Percentiles rank a stretch among this genome's conserved stretches.
phyloP scores from a whole-genome alignment of 2,329 filamentous ascomycete genomes.

The Botrytis sinoallii region DNA sequence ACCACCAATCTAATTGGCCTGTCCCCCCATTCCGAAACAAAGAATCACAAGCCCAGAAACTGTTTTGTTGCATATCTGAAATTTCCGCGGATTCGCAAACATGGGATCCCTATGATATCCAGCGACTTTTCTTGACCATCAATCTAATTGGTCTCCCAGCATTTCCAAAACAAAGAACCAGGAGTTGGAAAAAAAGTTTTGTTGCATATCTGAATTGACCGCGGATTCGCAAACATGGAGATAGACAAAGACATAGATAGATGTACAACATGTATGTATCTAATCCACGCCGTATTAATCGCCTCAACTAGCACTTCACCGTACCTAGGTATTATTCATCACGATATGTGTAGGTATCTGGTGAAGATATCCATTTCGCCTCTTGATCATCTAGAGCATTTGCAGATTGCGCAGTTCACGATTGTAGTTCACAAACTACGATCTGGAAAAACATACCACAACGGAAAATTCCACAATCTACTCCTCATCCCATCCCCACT shows the following conservation, averaged over 20 bases:
- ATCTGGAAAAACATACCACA: neutral
- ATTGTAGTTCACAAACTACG: neutral
- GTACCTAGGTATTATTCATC: neutral
- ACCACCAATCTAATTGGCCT: neutral
- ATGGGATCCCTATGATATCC: neutral
- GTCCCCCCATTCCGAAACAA: neutral
- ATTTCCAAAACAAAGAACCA: neutral
- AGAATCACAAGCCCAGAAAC: neutral
- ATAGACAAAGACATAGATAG: neutral
- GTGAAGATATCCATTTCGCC: neutral
- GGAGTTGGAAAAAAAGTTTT: neutral
- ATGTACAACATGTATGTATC: neutral
- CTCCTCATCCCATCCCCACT: neutral
- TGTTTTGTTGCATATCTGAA: constrained; percentile 2
- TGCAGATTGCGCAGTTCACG: neutral
- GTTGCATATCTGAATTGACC: constrained; percentile 7
- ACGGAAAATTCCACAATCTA: neutral
- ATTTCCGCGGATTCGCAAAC: neutral
- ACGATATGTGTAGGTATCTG: neutral
- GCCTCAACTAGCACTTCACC: neutral
- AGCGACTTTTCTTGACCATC: neutral
- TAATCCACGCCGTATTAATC: neutral
- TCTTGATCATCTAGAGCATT: neutral
- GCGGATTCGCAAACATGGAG: neutral
- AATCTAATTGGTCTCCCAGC: neutral